Evolutionary conservation across 1,284 basidiomycete species (phyloP), one percentile per base, ranked within the genome.

Genomic region (Cryptococcus hybrid): DNA sequence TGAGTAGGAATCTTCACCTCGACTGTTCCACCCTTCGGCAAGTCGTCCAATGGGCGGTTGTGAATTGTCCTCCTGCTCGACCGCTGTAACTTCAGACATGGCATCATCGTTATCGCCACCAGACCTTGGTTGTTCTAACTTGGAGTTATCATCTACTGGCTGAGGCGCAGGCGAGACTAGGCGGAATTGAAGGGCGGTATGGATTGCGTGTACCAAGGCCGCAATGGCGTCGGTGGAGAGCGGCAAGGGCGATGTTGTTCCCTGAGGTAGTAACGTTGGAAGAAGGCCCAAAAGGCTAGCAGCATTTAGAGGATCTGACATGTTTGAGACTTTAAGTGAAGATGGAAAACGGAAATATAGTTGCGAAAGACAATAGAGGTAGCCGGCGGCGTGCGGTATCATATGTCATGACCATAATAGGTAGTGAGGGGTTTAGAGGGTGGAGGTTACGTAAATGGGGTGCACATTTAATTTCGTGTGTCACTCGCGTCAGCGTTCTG

Each of bases 141-240:
- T 30, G 11, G 40, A 42, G 40, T 7, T 51, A 42, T 38, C 15
- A 13, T 30, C 47, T 4, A 0, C 6, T 5, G 9, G 3, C 8
- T 9, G 18, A 9, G 36, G 42, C n/a, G 58, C 49, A 2, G 56
- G 9, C 3, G 54, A 49, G 47, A 70, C 61, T 18, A 78, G 69
- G 9, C 78, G 73, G 66, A 82, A 81, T 2, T 70, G 69, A 9
- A 80, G 71, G 3, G 71, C 58, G 6, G 71, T 65, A 56, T 80
- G 78, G 34, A 81, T 71, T 3, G 80, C 60, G 58, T 82, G 80
- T 2, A 79, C 62, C 38, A 80, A 62, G 15, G 74, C 67, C 6
- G 78, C 76, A 44, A 80, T 57, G 1, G 73, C 73, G 54, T 78
- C 75, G 11, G 74, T 71, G 5, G 78, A 71, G 7, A 63, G 61